These are phyloP conservation scores for Clonostachys rhizophaga DNA, from an alignment of 2,329 filamentous ascomycete species.

Conservation along the genomic window DNA sequence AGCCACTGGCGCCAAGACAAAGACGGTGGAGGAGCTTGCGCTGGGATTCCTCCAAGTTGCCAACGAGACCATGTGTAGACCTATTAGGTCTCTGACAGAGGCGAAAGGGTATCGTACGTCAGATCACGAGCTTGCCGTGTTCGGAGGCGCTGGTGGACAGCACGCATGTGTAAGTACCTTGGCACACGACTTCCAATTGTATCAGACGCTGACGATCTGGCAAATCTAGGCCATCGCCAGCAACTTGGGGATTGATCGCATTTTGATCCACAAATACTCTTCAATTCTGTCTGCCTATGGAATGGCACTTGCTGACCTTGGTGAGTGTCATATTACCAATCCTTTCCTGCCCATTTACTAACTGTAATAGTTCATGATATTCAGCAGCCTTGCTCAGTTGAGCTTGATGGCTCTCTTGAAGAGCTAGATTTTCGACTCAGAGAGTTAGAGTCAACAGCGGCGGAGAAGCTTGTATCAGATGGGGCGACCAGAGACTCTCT, in stretches of 20 bases:
- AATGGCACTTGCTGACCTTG: slow-evolving; percentile 84
- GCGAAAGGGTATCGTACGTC: slow-evolving; percentile 88
- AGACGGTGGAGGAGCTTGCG: slow-evolving; percentile 75
- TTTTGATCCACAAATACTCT: slow-evolving; percentile 81
- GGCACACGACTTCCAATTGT: not conserved
- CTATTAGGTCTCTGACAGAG: slow-evolving; percentile 85
- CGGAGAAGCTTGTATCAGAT: slow-evolving; percentile 2
- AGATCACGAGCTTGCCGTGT: slow-evolving; percentile 82
- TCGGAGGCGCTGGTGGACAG: slow-evolving; percentile 87
- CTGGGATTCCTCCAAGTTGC: slow-evolving; percentile 90
- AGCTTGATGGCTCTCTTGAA: slow-evolving; percentile 57
- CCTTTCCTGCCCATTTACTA: too few species aligned
- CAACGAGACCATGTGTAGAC: slow-evolving; percentile 86
- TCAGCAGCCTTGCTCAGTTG: slow-evolving; percentile 67
- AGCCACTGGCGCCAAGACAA: slow-evolving; percentile 12
- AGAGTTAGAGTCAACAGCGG: slow-evolving; percentile 1
- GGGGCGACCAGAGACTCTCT: not conserved
- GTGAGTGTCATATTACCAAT: too few species aligned
- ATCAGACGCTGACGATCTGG: not conserved
- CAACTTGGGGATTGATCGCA: slow-evolving; percentile 77
- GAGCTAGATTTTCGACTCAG: slow-evolving; percentile 48
- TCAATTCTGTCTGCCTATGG: slow-evolving; percentile 88
- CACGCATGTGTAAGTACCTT: slow-evolving; percentile 62
- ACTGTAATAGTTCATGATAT: slow-evolving; percentile 65
- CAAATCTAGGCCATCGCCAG: slow-evolving; percentile 59